Evolutionary conservation across 179 eudicot genomes (phyloP).

Genomic region (Silene vulgaris): DNA sequence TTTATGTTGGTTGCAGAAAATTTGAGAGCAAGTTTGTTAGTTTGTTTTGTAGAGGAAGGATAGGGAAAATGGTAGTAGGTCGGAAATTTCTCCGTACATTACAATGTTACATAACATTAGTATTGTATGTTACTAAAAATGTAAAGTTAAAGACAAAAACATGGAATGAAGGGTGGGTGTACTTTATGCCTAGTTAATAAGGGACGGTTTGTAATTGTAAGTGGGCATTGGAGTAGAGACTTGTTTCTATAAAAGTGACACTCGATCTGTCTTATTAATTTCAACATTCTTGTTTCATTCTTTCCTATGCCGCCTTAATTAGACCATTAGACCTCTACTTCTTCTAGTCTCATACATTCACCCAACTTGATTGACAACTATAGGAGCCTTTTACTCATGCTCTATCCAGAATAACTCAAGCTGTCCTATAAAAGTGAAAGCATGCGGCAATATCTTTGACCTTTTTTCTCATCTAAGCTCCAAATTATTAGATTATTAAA

Average conservation of each 20-base stretch:
- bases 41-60: too few species aligned
- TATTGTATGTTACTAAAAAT: not conserved
- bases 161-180: not conserved
- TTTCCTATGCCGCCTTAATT: slow-evolving; percentile 11
- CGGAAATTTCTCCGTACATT: too few species aligned
- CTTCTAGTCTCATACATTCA: slow-evolving; percentile 17
- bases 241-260: slow-evolving; percentile 4
- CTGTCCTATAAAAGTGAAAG: slow-evolving; percentile 13
- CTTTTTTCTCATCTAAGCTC: slow-evolving; percentile 10
- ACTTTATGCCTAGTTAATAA: slow-evolving; percentile 11
- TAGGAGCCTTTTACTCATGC: not conserved
- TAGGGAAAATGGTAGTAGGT: not conserved
- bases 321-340: not conserved
- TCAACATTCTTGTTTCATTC: not conserved
- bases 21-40: too few species aligned
- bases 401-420: not conserved
- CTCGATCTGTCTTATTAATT: not conserved
- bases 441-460: slow-evolving; percentile 9
- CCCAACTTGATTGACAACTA: slow-evolving; percentile 33
- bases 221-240: slow-evolving; percentile 11
- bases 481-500: too few species aligned
- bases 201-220: slow-evolving; percentile 9
- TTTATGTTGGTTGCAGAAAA: too few species aligned
- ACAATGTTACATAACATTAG: not conserved
- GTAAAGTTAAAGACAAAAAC: not conserved